Evolutionary conservation across 768 basidiomycete genomes (phyloP).

Genomic region (Hebeloma cylindrosporum): DNA sequence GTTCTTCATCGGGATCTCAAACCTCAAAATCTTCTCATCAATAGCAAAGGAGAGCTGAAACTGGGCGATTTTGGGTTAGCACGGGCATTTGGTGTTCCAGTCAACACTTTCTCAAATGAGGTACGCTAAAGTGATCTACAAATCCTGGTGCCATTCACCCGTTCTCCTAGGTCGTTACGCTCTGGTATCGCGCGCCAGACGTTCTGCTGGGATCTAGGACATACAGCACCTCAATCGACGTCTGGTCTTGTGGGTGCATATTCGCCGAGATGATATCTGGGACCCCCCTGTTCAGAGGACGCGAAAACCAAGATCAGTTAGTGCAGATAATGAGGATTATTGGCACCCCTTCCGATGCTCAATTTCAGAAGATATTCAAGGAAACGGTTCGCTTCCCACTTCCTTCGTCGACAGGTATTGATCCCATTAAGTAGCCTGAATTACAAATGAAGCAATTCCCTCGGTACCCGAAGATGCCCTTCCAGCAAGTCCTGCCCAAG

Average conservation of each 20-base stretch:
- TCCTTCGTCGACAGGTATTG: not conserved
- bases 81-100: slow-evolving; percentile 96
- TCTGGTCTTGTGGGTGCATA: slow-evolving; percentile 99
- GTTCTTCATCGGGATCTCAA: slow-evolving; percentile 98
- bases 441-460: slow-evolving; percentile 83
- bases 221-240: slow-evolving; percentile 97
- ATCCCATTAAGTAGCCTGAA: slow-evolving; percentile 58
- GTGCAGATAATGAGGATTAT: slow-evolving; percentile 96
- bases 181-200: slow-evolving; percentile 99
- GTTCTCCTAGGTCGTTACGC: slow-evolving; percentile 79
- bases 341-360: slow-evolving; percentile 89
- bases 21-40: slow-evolving; percentile 97
- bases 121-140: slow-evolving; percentile 31
- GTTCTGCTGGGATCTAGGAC: slow-evolving; percentile 96
- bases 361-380: slow-evolving; percentile 82
- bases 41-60: slow-evolving; percentile 95
- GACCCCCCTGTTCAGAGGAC: slow-evolving; percentile 92
- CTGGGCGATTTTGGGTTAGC: slow-evolving; percentile 98
- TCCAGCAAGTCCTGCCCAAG: slow-evolving; percentile 80
- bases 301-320: slow-evolving; percentile 98
- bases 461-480: slow-evolving; percentile 80
- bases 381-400: slow-evolving; percentile 68
- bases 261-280: slow-evolving; percentile 99
- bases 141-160: not conserved
- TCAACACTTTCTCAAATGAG: slow-evolving; percentile 99